Evolutionary conservation across 768 basidiomycete species (phyloP).

Genomic region (Pulveroboletus frians): DNA sequence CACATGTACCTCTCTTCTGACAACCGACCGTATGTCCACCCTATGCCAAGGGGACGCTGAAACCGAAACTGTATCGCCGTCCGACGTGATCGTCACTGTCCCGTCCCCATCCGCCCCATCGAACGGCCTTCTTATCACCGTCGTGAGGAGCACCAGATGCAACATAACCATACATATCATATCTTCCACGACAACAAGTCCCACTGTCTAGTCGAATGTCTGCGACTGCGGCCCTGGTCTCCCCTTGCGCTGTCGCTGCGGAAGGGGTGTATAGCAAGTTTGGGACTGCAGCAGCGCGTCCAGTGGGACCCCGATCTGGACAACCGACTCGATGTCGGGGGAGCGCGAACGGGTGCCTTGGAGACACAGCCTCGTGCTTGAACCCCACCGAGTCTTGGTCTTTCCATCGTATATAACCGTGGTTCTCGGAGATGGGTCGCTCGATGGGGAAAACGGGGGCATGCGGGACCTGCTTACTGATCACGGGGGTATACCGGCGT

Average conservation of each 20-base stretch:
- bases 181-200: too few species aligned
- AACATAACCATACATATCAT: too few species aligned
- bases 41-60: background rate
- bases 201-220: background rate
- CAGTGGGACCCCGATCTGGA: too few species aligned
- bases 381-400: background rate
- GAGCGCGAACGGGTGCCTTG: background rate
- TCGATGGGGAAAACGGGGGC: background rate
- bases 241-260: background rate
- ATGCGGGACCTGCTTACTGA: too few species aligned
- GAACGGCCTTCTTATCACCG: conserved; percentile 2
- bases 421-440: conserved; percentile 1
- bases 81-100: conserved; percentile 8
- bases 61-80: conserved; percentile 4
- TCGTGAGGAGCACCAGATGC: background rate
- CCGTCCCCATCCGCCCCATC: background rate
- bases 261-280: background rate
- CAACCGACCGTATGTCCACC: too few species aligned
- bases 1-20: background rate
- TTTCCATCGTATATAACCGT: background rate
- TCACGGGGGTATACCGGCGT: background rate
- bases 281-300: too few species aligned
- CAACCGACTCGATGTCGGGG: too few species aligned
- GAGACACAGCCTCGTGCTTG: background rate
- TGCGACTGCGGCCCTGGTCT: conserved; percentile 14